Base-by-base conservation (phyloP, 1,139 yeast genomes). In the Hanseniaspora gamundiae region DNA sequence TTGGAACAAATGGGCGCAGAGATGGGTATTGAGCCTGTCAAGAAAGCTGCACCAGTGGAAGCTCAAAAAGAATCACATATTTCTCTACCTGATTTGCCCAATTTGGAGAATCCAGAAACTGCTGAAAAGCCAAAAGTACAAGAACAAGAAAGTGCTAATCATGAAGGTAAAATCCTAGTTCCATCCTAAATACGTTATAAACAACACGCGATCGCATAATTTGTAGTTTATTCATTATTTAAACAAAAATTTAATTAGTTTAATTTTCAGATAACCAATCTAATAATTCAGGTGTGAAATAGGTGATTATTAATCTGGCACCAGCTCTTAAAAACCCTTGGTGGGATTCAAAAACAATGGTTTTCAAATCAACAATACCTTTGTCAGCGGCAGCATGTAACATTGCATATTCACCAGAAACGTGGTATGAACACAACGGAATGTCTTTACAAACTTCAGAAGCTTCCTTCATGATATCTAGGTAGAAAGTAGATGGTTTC, bases 361-460 rank as follows among this genome's bases (percentile, higher is more conserved):
- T 71, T 63, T 86, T 82, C 63, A 93, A 71, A 61, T 91, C 97
- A 48, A 81, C 85, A 46, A 88, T 74, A 22, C 94, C 95, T 70
- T 88, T 88, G 56, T 88, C 96, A 27, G 97, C 97, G 42, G 96
- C 98, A 9, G 98, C 98, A 60, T 88, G 95, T 51, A 91, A 68
- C 98, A 93, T 91, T 42, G 98, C 96, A 60, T 77, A 91, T 65
- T 91, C 99, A 41, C 99, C 99, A 62, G 93, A 79, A 28, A 91
- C 99, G 62, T 93, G 98, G 64, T 91, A 91, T 22, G 94, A 93
- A 59, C 95, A 87, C 43, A 91, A 70, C 26, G 98, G 98, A 54
- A 82, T 76, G 61, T 91, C 93, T 45, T 70, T 65, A 60, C 95
- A 85, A 45, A 88, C 71, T 54, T 74, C 79, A 35, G 91, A 71